These are phyloP conservation scores for Talaromyces sp. DNA, from an alignment of 2,329 filamentous ascomycete species.

Conservation along the genomic window DNA sequence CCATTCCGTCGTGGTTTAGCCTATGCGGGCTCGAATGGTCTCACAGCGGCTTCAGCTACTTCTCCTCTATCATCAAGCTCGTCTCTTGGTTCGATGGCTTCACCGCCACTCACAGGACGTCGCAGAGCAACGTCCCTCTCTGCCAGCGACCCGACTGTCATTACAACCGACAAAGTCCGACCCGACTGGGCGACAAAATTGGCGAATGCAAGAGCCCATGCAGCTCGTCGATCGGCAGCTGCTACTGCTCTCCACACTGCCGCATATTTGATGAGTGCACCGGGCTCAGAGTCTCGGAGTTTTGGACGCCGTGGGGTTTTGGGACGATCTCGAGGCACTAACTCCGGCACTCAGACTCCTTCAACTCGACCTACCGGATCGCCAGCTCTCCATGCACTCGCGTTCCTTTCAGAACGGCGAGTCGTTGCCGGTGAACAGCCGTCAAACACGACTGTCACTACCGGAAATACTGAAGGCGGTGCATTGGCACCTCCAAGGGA, in stretches of 20 bases:
- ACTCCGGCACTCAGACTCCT: constrained; percentile 32
- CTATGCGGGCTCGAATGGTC: constrained; percentile 55
- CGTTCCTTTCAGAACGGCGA: constrained; percentile 47
- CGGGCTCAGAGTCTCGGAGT: constrained; percentile 46
- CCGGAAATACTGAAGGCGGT: constrained; percentile 27
- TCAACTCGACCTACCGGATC: constrained; percentile 30
- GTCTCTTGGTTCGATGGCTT: constrained; percentile 55
- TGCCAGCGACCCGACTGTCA: constrained; percentile 76
- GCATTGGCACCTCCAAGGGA: constrained; percentile 43
- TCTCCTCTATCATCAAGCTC: constrained; percentile 85
- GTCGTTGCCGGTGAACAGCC: constrained; percentile 30
- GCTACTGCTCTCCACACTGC: constrained; percentile 93
- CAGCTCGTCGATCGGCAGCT: constrained; percentile 80
- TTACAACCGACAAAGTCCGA: constrained; percentile 87
- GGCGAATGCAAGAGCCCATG: constrained; percentile 76
- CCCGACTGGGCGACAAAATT: constrained; percentile 95
- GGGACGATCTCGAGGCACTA: constrained; percentile 40
- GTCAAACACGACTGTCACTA: constrained; percentile 19
- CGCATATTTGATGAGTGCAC: constrained; percentile 76
- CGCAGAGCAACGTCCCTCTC: constrained; percentile 69
- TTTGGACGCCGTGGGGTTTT: constrained; percentile 58
- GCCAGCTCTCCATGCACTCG: constrained; percentile 45
- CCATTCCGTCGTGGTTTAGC: constrained; percentile 80
- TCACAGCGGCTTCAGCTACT: constrained; percentile 49
- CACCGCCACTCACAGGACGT: constrained; percentile 43